phyloP scores from a whole-genome alignment of 208 protist genomes.

The Trypanosoma mega region DNA sequence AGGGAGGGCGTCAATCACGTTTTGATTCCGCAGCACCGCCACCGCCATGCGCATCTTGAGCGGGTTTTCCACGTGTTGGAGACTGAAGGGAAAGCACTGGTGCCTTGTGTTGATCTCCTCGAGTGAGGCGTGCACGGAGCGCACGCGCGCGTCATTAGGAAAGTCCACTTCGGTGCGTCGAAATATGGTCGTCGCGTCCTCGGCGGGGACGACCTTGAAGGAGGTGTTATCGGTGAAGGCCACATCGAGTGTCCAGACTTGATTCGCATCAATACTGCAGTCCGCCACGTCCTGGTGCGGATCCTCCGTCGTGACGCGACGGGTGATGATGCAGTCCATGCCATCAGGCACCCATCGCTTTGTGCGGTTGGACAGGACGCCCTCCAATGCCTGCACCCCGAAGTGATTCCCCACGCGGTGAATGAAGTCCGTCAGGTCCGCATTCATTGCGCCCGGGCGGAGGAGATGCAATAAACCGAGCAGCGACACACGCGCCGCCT shows the following conservation, averaged over 20 bases:
- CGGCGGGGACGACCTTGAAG: constrained; percentile 35
- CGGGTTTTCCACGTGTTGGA: constrained; percentile 57
- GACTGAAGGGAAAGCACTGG: constrained; percentile 85
- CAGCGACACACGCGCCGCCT: constrained; percentile 93
- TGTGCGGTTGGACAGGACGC: constrained; percentile 96
- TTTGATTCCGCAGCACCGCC: constrained; percentile 52
- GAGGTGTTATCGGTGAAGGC: constrained; percentile 72
- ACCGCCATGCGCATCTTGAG: constrained; percentile 68
- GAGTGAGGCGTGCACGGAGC: constrained; percentile 50
- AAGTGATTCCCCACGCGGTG: constrained; percentile 90
- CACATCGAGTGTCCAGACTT: constrained; percentile 90
- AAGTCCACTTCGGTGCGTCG: constrained; percentile 68
- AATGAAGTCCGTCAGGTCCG: constrained; percentile 93
- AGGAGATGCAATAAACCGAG: constrained; percentile 83
- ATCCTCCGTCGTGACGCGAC: constrained; percentile 53
- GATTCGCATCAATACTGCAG: constrained; percentile 58
- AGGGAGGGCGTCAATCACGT: constrained; percentile 63
- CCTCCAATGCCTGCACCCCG: constrained; percentile 92
- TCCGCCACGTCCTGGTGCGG: constrained; percentile 93
- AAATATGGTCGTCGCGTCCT: constrained; percentile 57
- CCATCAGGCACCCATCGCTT: constrained; percentile 97
- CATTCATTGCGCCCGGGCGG: constrained; percentile 74
- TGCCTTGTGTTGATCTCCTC: constrained; percentile 64
- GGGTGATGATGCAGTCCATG: constrained; percentile 94
- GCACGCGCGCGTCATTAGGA: constrained; percentile 53